Evolutionary conservation across 345 rosid genomes (phyloP), one percentile per base, ranked within the genome.

Genomic region (Bretschneidera sinensis): DNA sequence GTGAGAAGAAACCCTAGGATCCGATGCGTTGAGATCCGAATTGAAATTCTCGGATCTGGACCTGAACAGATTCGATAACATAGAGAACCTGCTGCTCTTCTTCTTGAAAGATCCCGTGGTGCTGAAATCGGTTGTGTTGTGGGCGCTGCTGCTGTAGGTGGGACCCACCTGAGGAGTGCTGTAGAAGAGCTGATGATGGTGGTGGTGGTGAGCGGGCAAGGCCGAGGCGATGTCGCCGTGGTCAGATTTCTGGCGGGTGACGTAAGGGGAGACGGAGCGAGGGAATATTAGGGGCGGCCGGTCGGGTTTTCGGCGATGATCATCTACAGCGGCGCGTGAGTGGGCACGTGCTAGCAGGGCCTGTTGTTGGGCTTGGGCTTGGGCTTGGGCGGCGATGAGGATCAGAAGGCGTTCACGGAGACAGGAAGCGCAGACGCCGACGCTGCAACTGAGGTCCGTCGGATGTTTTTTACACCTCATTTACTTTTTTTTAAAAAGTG

Each of bases 371-470:
- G 60, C 63, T 28, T 71, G 70, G 21, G 71, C 69, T 18, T 70
- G 79, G 34, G 77, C 66, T 65, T 79, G 86, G 8, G 85, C 84
- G 48, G 71, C 85, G 54, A 89, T 69, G 59, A 85, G 69, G 0
- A 54, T 61, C 8, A 70, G 15, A 21, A 94, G 90, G 21, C 95
- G 87, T 49, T 90, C 86, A 0, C 91, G 88, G 78, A 94, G 99
- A 67, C 97, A 94, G 35, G 99, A 70, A 61, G 97, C 84, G 68
- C 97, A 94, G 63, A 94, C 96, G 64, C 99, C 97, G 56, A 70
- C 85, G 73, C 59, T 59, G 77, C 89, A 79, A 67, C 82, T 88
- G 43, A 35, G 74, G 81, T 94, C 99, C 56, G 71, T 28, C 31
- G 60, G 76, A 57, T 94, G 96, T 51, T 79, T 77, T 54, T 81